Base-by-base conservation (phyloP, 257 asterid genomes). In the Solanum tarijense region DNA sequence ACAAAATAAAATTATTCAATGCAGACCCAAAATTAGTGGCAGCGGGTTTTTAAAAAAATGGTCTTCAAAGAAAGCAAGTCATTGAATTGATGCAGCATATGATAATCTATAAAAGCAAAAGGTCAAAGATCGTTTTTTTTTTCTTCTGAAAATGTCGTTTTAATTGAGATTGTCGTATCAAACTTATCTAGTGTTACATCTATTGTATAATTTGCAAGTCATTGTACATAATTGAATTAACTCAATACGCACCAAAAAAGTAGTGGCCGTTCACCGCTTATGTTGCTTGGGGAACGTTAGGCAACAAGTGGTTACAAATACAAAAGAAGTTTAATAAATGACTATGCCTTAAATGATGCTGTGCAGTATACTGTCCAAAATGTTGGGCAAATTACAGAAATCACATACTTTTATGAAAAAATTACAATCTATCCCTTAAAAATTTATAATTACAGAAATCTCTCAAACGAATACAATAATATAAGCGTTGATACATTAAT, bases 91-190 rank as follows among this genome's bases (percentile, higher is more conserved):
- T 62, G 3, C 29, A 62, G 13, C 14, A 62, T 1, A 25, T 3
- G 16, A 2, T 62, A 62, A 9, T 23, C 29, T 1, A 62, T 23
- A 9, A 9, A 9, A n/a, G 16, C 23, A 52, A 52, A 23, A 16
- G 3, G 11, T 9, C 18, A 65, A 10, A 52, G 1, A 52, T 14
- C 4, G 0, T 0, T 16, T 52, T 52, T 48, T 52, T 52, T 16
- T 52, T 16, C 23, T 52, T 52, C 1, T 52, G 0, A 52, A 16
- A 52, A 52, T 52, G 7, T 16, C 23, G 23, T 52, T 6, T 27
- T 2, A 27, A 3, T 66, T 6, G 4, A 66, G 1, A 5, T 66
- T 7, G 5, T 6, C 74, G 0, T 0, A 27, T 1, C 5, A 1
- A n/a, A 66, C 20, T 11, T 66, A 5, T 16, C 4, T 55, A 55